Evolutionary conservation across 192 early-diverging fungal genomes (phyloP).

Genomic region (Backusella parvicylindrica): DNA sequence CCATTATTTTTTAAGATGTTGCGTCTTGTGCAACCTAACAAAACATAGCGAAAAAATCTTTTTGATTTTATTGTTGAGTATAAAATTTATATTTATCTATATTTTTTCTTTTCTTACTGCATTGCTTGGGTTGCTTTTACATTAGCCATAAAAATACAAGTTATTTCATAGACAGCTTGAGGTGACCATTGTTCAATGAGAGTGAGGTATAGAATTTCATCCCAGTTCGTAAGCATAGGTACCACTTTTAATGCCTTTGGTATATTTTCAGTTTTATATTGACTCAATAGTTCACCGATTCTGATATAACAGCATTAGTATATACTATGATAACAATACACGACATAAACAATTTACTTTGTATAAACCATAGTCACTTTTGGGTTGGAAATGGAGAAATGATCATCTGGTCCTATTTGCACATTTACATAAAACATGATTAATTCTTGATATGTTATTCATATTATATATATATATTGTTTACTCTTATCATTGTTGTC

Average conservation of each 20-base stretch:
- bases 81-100: not conserved
- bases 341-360: not conserved
- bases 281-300: not conserved
- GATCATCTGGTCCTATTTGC: not conserved
- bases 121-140: not conserved
- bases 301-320: not conserved
- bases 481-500: not conserved
- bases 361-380: slow-evolving; percentile 1
- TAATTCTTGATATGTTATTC: not conserved
- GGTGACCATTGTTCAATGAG: slow-evolving; percentile 1
- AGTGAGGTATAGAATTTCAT: slow-evolving; percentile 9
- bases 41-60: not conserved
- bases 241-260: slow-evolving; percentile 8
- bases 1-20: not conserved
- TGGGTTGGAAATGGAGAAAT: not conserved
- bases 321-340: not conserved
- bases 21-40: not conserved
- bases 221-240: slow-evolving; percentile 14
- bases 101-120: not conserved
- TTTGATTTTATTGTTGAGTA: not conserved
- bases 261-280: not conserved
- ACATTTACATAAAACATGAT: not conserved
- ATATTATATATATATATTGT: not conserved
- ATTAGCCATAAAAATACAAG: not conserved
- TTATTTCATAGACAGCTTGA: not conserved